Evolutionary conservation across 345 rosid genomes (phyloP), one percentile per base, ranked within the genome.

Genomic region (Hibiscus syriacus): DNA sequence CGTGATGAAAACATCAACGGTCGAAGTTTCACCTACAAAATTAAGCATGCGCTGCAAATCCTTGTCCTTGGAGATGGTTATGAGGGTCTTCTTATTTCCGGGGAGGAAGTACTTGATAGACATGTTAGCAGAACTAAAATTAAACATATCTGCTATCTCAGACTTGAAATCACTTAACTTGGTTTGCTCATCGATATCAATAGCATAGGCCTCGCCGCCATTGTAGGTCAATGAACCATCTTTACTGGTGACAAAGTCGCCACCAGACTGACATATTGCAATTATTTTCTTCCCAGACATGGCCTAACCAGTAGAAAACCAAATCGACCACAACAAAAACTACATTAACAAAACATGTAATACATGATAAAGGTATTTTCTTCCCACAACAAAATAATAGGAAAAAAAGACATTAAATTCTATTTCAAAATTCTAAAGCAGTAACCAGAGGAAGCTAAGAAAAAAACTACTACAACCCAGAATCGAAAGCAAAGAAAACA

Each of bases 171-270:
- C 83, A 36, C 13, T 77, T 77, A 92, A 71, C 71, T 79, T 76
- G 1, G 90, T 90, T 26, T 80, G 70, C 53, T 86, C 74, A 74
- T 86, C 87, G 27, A 92, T 79, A 78, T 88, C 93, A 17, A 92
- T 75, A 0, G 97, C 98, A 67, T 87, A 86, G 3, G 97, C 98
- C 30, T 88, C 96, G 5, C 97, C 98, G 7, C 97, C 97, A 41
- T 66, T 78, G 65, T 87, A 90, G 0, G 88, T 80, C 71, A 92
- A 74, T 0, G 87, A 76, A 12, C 97, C 97, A 43, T 90, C 96
- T 76, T 76, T 77, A 41, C 75, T 68, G 2, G 87, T 69, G 53
- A 87, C 83, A 76, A 92, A 92, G 70, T 87, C 92, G 17, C 97
- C 98, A 34, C 97, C 96, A 0, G 98, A 88, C 67, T 90, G 97